Evolutionary conservation across 257 asterid genomes (phyloP).

Genomic region (Solanum pennellii): DNA sequence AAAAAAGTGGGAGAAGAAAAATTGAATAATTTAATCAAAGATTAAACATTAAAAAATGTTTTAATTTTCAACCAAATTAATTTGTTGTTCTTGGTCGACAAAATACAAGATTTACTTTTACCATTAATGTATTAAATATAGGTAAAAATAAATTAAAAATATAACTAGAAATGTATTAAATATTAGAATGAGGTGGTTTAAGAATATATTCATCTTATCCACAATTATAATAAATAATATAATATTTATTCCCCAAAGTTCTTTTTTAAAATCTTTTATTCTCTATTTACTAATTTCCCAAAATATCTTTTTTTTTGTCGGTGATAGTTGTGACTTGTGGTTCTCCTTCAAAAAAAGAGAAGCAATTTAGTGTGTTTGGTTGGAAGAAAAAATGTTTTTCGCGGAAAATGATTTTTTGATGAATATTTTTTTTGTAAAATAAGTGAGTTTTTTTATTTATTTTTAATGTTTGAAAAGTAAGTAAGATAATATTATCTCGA

Average conservation of each 20-base stretch:
- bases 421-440: too few species aligned
- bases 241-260: background rate
- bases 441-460: too few species aligned
- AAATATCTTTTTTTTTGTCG: background rate
- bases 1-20: background rate
- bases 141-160: too few species aligned
- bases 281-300: background rate
- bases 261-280: background rate
- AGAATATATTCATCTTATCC: background rate
- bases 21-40: background rate
- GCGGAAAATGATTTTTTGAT: too few species aligned
- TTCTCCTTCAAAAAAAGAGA: background rate
- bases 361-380: too few species aligned
- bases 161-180: too few species aligned
- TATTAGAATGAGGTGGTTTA: background rate
- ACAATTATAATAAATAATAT: background rate
- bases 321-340: background rate
- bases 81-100: background rate
- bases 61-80: background rate
- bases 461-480: too few species aligned
- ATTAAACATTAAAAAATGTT: background rate
- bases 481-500: too few species aligned
- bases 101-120: background rate
- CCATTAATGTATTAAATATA: fast-evolving
- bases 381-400: too few species aligned